These are phyloP conservation scores for Penstemon newberryi DNA, from an alignment of 257 asterid genomes.

Conservation along the genomic window DNA sequence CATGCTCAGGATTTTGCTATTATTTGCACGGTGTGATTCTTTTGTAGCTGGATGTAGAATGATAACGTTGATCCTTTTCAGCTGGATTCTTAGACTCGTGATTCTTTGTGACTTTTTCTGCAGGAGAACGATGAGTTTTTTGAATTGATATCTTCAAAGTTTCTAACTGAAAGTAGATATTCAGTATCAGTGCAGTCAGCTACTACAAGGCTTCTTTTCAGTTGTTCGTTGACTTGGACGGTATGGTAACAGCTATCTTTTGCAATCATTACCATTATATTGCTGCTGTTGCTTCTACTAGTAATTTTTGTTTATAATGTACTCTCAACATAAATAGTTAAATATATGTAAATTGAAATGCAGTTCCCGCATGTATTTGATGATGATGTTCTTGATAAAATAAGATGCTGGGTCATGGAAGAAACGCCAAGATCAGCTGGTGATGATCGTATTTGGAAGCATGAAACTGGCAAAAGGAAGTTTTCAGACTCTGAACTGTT, in stretches of 20 bases:
- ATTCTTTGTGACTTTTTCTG: conserved; percentile 31
- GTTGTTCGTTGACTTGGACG: conserved; percentile 92
- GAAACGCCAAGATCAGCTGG: conserved; percentile 54
- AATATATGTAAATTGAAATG: conserved; percentile 36
- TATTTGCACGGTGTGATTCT: conserved; percentile 21
- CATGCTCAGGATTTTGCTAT: conserved; percentile 12
- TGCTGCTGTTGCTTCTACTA: neutral
- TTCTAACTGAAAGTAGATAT: conserved; percentile 67
- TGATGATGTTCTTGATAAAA: conserved; percentile 71
- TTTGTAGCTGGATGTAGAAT: conserved; percentile 7
- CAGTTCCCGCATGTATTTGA: conserved; percentile 97
- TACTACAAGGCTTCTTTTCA: conserved; percentile 80
- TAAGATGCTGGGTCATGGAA: conserved; percentile 92
- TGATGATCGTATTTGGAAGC: conserved; percentile 71
- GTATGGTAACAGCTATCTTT: conserved; percentile 40
- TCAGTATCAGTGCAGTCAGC: conserved; percentile 77
- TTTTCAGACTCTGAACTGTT: conserved; percentile 77
- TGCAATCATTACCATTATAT: neutral
- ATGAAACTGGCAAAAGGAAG: conserved; percentile 59
- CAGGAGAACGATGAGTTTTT: conserved; percentile 97
- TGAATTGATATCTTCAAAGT: conserved; percentile 76
- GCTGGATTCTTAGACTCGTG: conserved; percentile 16
- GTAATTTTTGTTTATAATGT: conserved; percentile 22
- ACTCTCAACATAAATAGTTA: conserved; percentile 27
- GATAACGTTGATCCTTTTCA: neutral